Evolutionary conservation across 306 rosid species (phyloP).

Genomic region (Astragalus membranaceus): DNA sequence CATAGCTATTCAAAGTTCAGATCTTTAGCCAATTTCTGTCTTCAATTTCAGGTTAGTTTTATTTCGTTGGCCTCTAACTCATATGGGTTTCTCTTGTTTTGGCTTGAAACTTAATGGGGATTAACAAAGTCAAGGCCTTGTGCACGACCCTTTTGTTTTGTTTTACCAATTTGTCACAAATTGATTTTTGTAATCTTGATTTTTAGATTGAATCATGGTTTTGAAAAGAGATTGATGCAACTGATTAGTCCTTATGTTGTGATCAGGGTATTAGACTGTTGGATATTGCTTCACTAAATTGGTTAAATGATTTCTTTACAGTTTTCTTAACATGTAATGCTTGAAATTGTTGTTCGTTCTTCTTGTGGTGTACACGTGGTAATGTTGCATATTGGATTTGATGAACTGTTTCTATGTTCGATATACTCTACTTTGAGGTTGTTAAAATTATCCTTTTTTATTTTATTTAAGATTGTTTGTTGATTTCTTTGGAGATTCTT

Average conservation of each 20-base stretch:
- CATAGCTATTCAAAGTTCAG: constrained; percentile 24
- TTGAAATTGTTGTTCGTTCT: constrained; percentile 12
- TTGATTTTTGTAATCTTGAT: constrained; percentile 11
- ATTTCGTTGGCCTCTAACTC: constrained; percentile 4
- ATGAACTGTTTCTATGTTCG: constrained; percentile 10
- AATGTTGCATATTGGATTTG: constrained; percentile 7
- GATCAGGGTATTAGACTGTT: constrained; percentile 12
- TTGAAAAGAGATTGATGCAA: neutral
- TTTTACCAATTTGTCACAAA: constrained; percentile 9
- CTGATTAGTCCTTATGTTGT: constrained; percentile 8
- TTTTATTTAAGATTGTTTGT: neutral
- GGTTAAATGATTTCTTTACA: neutral
- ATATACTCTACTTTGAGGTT: constrained; percentile 7
- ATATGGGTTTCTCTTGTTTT: constrained; percentile 18
- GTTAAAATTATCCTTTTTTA: neutral
- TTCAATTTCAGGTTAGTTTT: constrained; percentile 41
- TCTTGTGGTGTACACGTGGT: neutral
- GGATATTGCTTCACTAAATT: constrained; percentile 6
- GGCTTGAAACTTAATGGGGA: constrained; percentile 8
- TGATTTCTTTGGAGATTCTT: constrained; percentile 5
- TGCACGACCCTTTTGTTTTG: neutral
- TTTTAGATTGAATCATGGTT: constrained; percentile 13
- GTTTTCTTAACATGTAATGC: neutral
- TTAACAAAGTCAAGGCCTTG: constrained; percentile 23
- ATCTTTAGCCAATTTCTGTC: constrained; percentile 31